phyloP scores from a whole-genome alignment of 1,139 yeast species.

The Petasospora rhodanensis region DNA sequence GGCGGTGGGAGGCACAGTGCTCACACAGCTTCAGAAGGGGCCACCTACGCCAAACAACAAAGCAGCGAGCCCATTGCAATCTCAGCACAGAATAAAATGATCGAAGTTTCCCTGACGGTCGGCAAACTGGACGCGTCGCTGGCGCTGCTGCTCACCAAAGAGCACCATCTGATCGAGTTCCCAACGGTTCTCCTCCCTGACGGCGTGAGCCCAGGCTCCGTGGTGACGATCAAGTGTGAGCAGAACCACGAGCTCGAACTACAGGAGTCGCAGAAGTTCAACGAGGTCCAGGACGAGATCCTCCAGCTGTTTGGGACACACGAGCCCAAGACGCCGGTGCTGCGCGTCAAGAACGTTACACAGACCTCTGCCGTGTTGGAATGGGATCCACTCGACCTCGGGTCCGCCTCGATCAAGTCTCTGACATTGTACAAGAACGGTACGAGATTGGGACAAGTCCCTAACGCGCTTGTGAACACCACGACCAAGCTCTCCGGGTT shows the following conservation, averaged over 20 bases:
- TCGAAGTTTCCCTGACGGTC: constrained; percentile 76
- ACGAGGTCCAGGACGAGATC: constrained; percentile 68
- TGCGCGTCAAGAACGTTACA: constrained; percentile 72
- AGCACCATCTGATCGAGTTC: constrained; percentile 92
- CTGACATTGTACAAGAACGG: constrained; percentile 78
- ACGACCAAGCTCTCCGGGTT: constrained; percentile 89
- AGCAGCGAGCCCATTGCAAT: too few species aligned
- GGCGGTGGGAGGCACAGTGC: too few species aligned
- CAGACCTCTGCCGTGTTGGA: constrained; percentile 93
- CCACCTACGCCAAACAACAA: too few species aligned
- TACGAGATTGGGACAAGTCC: constrained; percentile 76
- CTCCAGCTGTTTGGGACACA: constrained; percentile 66
- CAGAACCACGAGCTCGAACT: constrained; percentile 70
- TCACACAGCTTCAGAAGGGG: too few species aligned
- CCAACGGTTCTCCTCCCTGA: constrained; percentile 91
- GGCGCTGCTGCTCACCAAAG: constrained; percentile 84
- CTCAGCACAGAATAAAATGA: constrained; percentile 23
- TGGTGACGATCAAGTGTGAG: constrained; percentile 80
- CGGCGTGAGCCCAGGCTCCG: constrained; percentile 91
- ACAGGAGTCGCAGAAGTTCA: constrained; percentile 55
- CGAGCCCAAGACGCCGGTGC: constrained; percentile 69
- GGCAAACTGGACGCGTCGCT: constrained; percentile 95
- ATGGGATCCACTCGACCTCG: constrained; percentile 85
- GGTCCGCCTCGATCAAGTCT: constrained; percentile 76
- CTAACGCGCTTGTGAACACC: constrained; percentile 74